Conservation (phyloP, 352 stramenopile genomes). For the Phytophthora megakarya region DNA sequence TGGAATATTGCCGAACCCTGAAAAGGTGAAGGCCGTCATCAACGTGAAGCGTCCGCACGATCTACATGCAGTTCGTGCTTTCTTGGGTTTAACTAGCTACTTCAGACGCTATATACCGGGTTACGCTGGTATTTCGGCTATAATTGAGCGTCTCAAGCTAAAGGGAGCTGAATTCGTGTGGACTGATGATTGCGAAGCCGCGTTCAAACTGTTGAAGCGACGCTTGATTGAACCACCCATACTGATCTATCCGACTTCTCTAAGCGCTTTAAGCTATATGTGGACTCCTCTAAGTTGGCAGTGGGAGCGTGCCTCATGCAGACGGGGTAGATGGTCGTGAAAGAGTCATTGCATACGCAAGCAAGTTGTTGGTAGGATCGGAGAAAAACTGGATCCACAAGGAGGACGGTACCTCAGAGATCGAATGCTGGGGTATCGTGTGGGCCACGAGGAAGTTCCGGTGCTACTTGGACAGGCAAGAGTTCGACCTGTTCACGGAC, state of each 20-base stretch:
- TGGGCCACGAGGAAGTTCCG: slow-evolving; percentile 7
- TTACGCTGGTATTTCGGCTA: not conserved
- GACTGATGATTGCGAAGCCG: slow-evolving; percentile 6
- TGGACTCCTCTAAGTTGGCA: not conserved
- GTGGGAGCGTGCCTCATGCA: slow-evolving; percentile 9
- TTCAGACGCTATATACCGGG: slow-evolving; percentile 9
- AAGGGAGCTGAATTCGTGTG: slow-evolving; percentile 2
- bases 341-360: slow-evolving; percentile 4
- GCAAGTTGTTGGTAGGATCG: slow-evolving; percentile 3
- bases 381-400: slow-evolving; percentile 13
- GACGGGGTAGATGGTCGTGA: not conserved
- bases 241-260: not conserved
- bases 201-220: slow-evolving; percentile 7
- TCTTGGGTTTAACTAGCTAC: too few species aligned
- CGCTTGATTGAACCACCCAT: slow-evolving; percentile 1
- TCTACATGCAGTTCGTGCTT: not conserved
- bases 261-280: slow-evolving; percentile 4
- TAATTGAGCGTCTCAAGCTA: slow-evolving; percentile 9
- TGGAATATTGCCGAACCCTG: not conserved
- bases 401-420: not conserved
- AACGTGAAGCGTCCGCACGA: not conserved
- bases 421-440: slow-evolving; percentile 5
- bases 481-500: slow-evolving; percentile 14
- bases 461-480: slow-evolving; percentile 3
- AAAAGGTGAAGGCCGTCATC: not conserved